phyloP scores from a whole-genome alignment of 345 rosid genomes.

The Diplotaxis tenuifolia region DNA sequence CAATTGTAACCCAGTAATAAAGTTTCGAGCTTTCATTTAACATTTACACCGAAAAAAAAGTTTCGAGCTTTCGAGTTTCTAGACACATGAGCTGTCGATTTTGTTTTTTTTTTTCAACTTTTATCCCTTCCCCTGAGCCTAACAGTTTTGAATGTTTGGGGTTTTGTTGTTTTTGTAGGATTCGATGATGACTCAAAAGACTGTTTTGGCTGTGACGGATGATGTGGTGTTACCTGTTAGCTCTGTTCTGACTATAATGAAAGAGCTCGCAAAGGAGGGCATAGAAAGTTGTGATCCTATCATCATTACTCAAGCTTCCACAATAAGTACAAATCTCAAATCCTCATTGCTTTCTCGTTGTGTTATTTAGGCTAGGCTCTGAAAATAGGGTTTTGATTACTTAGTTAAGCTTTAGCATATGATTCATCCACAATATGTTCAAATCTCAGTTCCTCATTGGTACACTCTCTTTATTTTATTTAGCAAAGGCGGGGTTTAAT shows the following conservation, averaged over 20 bases:
- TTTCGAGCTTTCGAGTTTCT: not conserved
- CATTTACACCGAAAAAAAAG: too few species aligned
- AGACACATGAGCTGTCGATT: not conserved
- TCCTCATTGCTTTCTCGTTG: not conserved
- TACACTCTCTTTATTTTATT: not conserved
- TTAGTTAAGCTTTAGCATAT: slow-evolving; percentile 1
- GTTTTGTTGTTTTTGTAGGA: slow-evolving; percentile 13
- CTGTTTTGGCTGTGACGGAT: slow-evolving; percentile 37
- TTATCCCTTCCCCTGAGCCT: not conserved
- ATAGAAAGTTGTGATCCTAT: slow-evolving; percentile 45
- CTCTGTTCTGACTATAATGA: slow-evolving; percentile 37
- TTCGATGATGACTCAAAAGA: slow-evolving; percentile 14
- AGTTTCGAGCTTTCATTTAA: not conserved
- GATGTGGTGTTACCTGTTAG: slow-evolving; percentile 37
- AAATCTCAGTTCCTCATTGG: not conserved
- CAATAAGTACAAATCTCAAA: slow-evolving; percentile 40
- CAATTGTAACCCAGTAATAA: not conserved
- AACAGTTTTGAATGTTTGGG: not conserved
- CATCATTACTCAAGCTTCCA: slow-evolving; percentile 62
- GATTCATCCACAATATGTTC: not conserved
- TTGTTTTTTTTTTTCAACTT: not conserved
- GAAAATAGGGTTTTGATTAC: not conserved
- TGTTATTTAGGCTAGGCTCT: not conserved
- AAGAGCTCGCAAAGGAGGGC: slow-evolving; percentile 40
- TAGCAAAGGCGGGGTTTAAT: not conserved